Evolutionary conservation across 441 rosid species (phyloP).

Genomic region (Populus trichocarpa): DNA sequence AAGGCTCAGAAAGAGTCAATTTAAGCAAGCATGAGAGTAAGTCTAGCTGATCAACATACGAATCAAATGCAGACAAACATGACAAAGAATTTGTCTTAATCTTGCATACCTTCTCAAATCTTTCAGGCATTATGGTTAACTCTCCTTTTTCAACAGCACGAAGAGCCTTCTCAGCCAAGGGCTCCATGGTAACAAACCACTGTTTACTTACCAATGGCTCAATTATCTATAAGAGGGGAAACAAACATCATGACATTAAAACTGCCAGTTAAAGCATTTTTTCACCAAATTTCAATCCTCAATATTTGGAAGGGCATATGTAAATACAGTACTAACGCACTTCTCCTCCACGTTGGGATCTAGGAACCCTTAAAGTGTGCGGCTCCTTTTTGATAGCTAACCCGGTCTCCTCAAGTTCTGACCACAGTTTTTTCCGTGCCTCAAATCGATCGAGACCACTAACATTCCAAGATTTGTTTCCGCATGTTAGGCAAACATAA

Average conservation of each 20-base stretch:
- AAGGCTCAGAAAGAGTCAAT: not conserved
- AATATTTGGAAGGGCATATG: slow-evolving; percentile 12
- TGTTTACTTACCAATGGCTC: slow-evolving; percentile 96
- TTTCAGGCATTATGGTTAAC: slow-evolving; percentile 78
- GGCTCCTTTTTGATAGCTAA: slow-evolving; percentile 88
- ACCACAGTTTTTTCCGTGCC: slow-evolving; percentile 85
- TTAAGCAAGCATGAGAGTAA: not conserved
- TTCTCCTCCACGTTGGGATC: slow-evolving; percentile 99
- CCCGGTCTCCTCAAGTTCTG: slow-evolving; percentile 94
- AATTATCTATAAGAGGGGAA: slow-evolving; percentile 48
- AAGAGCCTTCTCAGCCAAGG: slow-evolving; percentile 96
- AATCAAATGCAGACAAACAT: not conserved
- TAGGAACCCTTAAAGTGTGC: slow-evolving; percentile 73
- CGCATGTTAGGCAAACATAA: slow-evolving; percentile 20
- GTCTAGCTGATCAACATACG: not conserved
- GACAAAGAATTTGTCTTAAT: not conserved
- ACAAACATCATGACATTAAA: slow-evolving; percentile 13
- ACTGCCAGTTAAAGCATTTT: not conserved
- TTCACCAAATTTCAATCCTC: not conserved
- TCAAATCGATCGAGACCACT: slow-evolving; percentile 96
- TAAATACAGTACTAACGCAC: slow-evolving; percentile 38
- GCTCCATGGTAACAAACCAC: slow-evolving; percentile 96
- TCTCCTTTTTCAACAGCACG: slow-evolving; percentile 78
- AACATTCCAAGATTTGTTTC: slow-evolving; percentile 20
- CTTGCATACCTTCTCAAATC: slow-evolving; percentile 74